phyloP scores from a whole-genome alignment of 2,329 filamentous ascomycete species.

The Magnaporthiopsis poae region DNA sequence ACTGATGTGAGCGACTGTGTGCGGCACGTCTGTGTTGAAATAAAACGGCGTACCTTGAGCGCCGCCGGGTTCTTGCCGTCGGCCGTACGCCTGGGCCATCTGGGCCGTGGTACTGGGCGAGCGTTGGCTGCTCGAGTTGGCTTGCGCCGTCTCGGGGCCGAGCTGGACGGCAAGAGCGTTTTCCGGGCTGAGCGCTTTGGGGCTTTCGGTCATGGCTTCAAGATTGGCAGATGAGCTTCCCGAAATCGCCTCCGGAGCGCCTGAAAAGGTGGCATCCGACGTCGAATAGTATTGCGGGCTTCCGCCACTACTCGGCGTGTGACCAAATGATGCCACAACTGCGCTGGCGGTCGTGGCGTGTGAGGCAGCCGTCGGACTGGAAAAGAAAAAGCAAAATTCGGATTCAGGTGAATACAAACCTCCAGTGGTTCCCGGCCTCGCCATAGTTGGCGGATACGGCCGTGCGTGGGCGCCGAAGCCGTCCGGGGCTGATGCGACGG shows the following conservation, averaged over 20 bases:
- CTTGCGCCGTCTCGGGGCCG: slow-evolving; percentile 23
- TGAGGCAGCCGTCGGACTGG: no score
- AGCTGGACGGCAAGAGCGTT: slow-evolving; percentile 43
- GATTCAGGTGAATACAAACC: slow-evolving; percentile 44
- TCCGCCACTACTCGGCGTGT: neutral
- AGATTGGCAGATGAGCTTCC: slow-evolving; percentile 4
- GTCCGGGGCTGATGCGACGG: slow-evolving; percentile 40
- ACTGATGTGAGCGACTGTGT: neutral
- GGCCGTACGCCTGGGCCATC: slow-evolving; percentile 53
- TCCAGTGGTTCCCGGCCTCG: slow-evolving; percentile 37
- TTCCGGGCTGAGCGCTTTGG: slow-evolving; percentile 67
- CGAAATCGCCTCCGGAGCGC: neutral
- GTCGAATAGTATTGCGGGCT: neutral
- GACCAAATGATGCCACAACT: neutral
- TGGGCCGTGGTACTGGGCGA: slow-evolving; percentile 59
- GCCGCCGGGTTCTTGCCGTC: slow-evolving; percentile 28
- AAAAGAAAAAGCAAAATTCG: neutral
- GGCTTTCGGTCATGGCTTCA: slow-evolving; percentile 69
- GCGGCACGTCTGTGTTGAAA: neutral
- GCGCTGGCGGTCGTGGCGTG: neutral
- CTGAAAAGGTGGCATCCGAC: neutral
- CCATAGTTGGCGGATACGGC: slow-evolving; percentile 66
- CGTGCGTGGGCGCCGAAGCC: slow-evolving; percentile 52
- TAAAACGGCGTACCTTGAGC: slow-evolving; percentile 1
- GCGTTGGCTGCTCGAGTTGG: slow-evolving; percentile 38